Evolutionary conservation across 2,329 filamentous ascomycete genomes (phyloP), one percentile per base, ranked within the genome.

Genomic region (Didymella keratinophila): DNA sequence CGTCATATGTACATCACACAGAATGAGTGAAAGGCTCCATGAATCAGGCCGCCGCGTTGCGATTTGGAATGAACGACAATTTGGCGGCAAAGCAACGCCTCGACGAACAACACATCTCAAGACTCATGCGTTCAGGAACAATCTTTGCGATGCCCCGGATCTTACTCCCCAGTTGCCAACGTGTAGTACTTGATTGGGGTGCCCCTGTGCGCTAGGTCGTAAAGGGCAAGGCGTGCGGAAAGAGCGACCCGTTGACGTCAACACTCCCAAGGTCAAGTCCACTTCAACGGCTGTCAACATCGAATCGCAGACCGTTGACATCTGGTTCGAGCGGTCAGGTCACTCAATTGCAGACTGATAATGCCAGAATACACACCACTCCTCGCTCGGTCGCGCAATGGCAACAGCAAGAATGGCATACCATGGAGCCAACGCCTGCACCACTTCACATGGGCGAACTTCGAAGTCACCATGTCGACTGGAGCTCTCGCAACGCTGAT

Each of bases 381-480:
- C 25, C 56, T 42, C 37, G 50, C 54, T 10, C 45, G 14, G 16
- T 45, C 49, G 39, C 37, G 14, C 9, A 50, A 50, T 18, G 58
- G 46, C 25, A 63, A 61, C 39, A 62, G 59, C 36, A 56, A 62
- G 11, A 53, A 43, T 11, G 25, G 36, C 23, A 23, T 67, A 21
- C 56, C 63, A 45, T 68, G 66, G 64, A 63, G 44, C 37, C 57
- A 66, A 52, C 67, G 67, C 1, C 46, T 71, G 2, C 62, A 68
- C 23, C 66, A 71, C 37, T 68, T 71, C 20, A 67, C 66, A 12
- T 71, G 88, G 87, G 86, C 18, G 1, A 92, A 88, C 88, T 93
- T 88, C 75, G 90, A 89, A 2, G 80, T 87, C 41, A 88, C 88
- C 1, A 92, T 92, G 89, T 88, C 86, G 42, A 90, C 89, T 0